A percentile compares a stretch with the other conserved stretches of the same genome.
Evolutionary conservation across 2,329 filamentous ascomycete species (phyloP).

Genomic region (Ilyonectria mors-panacis): DNA sequence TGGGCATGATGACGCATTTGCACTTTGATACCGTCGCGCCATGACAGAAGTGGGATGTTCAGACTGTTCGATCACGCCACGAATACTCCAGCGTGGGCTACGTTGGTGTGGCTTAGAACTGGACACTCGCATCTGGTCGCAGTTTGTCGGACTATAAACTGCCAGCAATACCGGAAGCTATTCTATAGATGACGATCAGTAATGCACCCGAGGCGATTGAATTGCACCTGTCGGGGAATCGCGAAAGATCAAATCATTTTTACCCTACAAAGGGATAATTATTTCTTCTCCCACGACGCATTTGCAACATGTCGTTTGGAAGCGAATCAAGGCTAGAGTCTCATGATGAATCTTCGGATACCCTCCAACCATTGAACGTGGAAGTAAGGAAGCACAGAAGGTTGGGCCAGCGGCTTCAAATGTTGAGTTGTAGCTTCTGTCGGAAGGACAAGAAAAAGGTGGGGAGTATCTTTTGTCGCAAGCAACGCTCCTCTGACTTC

Average conservation of each 20-base stretch:
- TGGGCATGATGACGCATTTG: too few relatives aligned
- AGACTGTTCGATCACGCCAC: neutral
- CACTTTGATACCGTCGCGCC: too few relatives aligned
- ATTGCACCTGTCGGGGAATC: too few relatives aligned
- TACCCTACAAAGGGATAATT: neutral
- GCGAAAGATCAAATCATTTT: neutral
- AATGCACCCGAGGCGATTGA: neutral
- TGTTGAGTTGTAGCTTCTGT: constrained; percentile 17
- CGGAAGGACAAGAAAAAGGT: constrained; percentile 14
- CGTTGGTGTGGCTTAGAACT: neutral
- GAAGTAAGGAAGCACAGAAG: neutral
- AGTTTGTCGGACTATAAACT: neutral
- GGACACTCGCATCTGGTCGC: neutral
- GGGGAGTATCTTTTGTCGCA: neutral
- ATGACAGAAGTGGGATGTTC: neutral
- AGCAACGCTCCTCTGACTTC: neutral
- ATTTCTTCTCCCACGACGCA: neutral
- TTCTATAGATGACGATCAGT: too few relatives aligned
- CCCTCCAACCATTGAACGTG: neutral
- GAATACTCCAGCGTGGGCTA: neutral
- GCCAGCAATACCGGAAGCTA: neutral
- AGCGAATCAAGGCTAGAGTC: neutral
- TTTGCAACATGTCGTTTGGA: neutral
- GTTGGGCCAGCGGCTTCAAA: neutral
- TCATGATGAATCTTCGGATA: neutral